phyloP scores from a whole-genome alignment of 164 flowering plant species.

The Aristolochia californica region DNA sequence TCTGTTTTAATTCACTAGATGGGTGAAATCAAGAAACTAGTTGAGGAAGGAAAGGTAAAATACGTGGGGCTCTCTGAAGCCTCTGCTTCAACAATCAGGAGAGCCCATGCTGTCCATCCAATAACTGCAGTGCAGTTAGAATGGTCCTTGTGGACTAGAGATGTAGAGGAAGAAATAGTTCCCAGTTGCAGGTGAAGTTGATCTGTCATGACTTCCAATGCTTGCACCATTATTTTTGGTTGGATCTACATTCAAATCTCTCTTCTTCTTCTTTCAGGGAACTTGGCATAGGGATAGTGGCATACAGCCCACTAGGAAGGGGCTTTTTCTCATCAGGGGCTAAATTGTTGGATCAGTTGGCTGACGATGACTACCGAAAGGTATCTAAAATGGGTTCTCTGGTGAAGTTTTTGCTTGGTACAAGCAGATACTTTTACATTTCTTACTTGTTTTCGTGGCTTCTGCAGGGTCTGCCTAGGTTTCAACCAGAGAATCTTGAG shows the following conservation, averaged over 20 bases:
- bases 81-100: conserved; percentile 19
- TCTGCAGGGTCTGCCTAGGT: conserved; percentile 20
- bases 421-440: too few relatives aligned
- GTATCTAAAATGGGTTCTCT: conserved; percentile 5
- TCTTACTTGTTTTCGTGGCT: too few relatives aligned
- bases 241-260: neutral
- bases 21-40: conserved; percentile 18
- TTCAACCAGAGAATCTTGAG: conserved; percentile 21
- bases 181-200: conserved; percentile 18
- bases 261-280: conserved; percentile 9
- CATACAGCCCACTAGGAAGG: conserved; percentile 50
- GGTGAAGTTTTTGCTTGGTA: too few relatives aligned
- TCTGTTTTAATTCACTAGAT: conserved; percentile 1
- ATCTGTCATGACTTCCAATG: too few relatives aligned
- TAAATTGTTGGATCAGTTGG: conserved; percentile 26
- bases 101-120: conserved; percentile 19
- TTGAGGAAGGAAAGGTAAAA: conserved; percentile 19
- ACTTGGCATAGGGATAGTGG: conserved; percentile 52
- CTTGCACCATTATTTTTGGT: too few relatives aligned
- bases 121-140: conserved; percentile 17
- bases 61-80: conserved; percentile 20
- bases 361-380: conserved; percentile 31
- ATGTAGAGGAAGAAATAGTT: conserved; percentile 17
- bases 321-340: conserved; percentile 50
- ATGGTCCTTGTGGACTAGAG: conserved; percentile 21